Evolutionary conservation across 192 early-diverging fungal species (phyloP).

Genomic region (Polychytrium aggregatum): DNA sequence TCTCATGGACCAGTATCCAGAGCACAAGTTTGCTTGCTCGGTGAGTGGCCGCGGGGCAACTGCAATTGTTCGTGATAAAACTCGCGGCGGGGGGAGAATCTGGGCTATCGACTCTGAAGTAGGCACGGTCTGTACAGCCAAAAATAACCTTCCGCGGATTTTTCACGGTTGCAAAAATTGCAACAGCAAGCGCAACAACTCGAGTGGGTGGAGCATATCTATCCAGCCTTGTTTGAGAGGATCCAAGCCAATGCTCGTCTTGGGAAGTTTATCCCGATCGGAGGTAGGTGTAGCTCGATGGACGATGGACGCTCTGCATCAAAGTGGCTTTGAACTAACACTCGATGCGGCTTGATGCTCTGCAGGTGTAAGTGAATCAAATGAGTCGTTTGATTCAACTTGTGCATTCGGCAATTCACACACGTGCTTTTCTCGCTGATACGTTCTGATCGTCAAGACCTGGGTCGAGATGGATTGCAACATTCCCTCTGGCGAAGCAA

Average conservation of each 20-base stretch:
- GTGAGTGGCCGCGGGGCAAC: no score
- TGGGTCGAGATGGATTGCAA: conserved; percentile 99
- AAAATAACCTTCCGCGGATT: neutral
- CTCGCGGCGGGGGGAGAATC: no score
- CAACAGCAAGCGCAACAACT: conserved; percentile 83
- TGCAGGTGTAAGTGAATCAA: no score
- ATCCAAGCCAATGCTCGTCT: conserved; percentile 56
- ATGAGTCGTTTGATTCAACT: no score
- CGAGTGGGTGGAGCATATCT: conserved; percentile 76
- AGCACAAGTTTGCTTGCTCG: conserved; percentile 85
- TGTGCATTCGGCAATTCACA: no score
- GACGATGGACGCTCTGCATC: no score
- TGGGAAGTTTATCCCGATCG: conserved; percentile 86
- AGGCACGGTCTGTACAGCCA: no score
- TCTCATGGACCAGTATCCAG: conserved; percentile 76
- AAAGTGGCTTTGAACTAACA: no score
- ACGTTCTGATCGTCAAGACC: conserved; percentile 29
- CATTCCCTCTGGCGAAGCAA: conserved; percentile 88
- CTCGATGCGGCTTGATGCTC: no score
- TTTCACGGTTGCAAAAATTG: neutral
- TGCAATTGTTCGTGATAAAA: no score
- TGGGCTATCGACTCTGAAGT: no score
- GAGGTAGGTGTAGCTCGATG: conserved; percentile 58
- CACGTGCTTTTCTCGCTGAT: no score
- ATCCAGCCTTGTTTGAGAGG: conserved; percentile 70